Percentiles rank a stretch among this genome's conserved stretches.
phyloP scores from a whole-genome alignment of 2,329 filamentous ascomycete genomes.

The Graphium sp. region DNA sequence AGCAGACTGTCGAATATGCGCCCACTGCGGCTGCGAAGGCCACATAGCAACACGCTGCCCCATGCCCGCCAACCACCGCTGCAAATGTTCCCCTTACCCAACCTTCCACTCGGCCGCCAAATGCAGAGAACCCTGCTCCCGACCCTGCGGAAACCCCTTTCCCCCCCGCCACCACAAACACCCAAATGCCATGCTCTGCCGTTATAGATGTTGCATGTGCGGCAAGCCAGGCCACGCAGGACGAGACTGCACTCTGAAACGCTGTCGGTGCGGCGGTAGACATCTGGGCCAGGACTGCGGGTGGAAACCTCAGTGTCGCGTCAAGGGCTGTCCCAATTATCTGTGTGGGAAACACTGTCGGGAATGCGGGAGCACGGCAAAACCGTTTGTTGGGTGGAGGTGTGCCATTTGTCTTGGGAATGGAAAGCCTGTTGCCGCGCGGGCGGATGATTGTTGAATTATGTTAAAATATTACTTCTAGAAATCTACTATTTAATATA shows the following conservation, averaged over 20 bases:
- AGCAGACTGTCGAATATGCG: too few species aligned
- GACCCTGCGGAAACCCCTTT: constrained; percentile 12
- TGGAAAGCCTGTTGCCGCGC: constrained; percentile 1
- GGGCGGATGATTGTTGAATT: constrained; percentile 1
- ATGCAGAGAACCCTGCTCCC: constrained; percentile 16
- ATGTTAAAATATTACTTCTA: too few species aligned
- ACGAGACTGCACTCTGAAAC: constrained; percentile 14
- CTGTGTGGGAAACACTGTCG: constrained; percentile 17
- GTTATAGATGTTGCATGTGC: constrained; percentile 21
- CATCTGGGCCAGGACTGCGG: constrained; percentile 21
- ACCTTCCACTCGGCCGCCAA: constrained; percentile 14
- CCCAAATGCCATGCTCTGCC: constrained; percentile 18
- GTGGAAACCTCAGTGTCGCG: constrained; percentile 19
- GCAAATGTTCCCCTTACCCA: constrained; percentile 20
- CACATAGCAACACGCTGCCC: constrained; percentile 8
- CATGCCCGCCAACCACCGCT: constrained; percentile 14
- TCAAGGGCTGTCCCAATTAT: constrained; percentile 13
- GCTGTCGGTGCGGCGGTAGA: constrained; percentile 16
- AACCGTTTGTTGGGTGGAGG: constrained; percentile 12
- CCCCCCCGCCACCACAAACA: constrained; percentile 12
- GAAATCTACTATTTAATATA: too few species aligned
- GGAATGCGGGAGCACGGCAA: constrained; percentile 13
- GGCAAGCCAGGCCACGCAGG: constrained; percentile 18
- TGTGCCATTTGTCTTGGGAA: constrained; percentile 12
- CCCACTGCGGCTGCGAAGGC: background rate